Conservation (phyloP, 2,329 filamentous ascomycete genomes). For the Nemania serpens region DNA sequence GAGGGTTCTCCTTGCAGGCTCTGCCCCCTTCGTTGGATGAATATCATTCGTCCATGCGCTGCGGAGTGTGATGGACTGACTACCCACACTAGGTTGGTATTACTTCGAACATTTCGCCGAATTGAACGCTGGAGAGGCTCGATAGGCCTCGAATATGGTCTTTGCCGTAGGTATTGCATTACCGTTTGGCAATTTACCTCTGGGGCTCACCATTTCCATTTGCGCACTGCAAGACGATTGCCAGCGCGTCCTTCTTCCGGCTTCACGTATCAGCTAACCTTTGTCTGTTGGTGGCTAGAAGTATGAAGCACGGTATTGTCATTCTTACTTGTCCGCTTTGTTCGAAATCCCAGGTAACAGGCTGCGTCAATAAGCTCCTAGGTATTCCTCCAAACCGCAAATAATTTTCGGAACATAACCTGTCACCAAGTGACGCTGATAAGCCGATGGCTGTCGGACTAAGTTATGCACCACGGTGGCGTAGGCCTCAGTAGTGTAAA, state of each 20-base stretch:
- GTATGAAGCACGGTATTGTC: neutral
- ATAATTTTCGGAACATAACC: neutral
- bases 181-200: constrained; percentile 10
- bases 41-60: constrained; percentile 11
- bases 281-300: neutral
- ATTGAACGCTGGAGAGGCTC: neutral
- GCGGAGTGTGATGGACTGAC: constrained; percentile 11
- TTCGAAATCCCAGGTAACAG: no score
- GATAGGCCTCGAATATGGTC: constrained; percentile 11
- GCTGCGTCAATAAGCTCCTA: no score
- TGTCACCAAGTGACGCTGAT: neutral
- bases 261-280: constrained; percentile 23
- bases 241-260: constrained; percentile 7
- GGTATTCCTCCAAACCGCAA: no score
- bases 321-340: no score
- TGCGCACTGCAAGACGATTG: constrained; percentile 15
- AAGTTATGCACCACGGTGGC: constrained; percentile 9
- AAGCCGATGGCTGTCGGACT: neutral
- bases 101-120: constrained; percentile 4
- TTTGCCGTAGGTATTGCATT: neutral
- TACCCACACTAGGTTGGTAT: neutral
- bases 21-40: constrained; percentile 21
- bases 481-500: constrained; percentile 8
- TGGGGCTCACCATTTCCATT: constrained; percentile 2
- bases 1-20: constrained; percentile 29